Conservation (phyloP, 192 early-diverging fungal genomes). For the Lobosporangium transversale region DNA sequence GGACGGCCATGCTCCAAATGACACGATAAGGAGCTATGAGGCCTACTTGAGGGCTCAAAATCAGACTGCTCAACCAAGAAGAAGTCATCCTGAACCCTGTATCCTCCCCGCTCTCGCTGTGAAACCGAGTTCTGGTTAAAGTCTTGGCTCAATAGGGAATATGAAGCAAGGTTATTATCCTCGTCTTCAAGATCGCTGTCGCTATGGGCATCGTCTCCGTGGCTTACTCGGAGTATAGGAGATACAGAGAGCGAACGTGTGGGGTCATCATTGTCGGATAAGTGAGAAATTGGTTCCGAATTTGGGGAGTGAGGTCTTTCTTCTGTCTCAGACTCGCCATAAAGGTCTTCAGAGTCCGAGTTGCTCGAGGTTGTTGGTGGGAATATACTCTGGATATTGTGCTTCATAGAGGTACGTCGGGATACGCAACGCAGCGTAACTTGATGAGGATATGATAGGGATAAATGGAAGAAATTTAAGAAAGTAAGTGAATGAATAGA, state of each 20-base stretch:
- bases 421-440: too few relatives aligned
- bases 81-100: slow-evolving; percentile 25
- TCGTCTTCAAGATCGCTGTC: slow-evolving; percentile 16
- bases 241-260: slow-evolving; percentile 1
- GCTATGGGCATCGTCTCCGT: neutral
- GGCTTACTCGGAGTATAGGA: neutral
- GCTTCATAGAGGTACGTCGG: too few relatives aligned
- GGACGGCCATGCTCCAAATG: slow-evolving; percentile 21
- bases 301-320: slow-evolving; percentile 30
- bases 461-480: too few relatives aligned
- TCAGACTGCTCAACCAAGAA: slow-evolving; percentile 32
- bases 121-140: neutral
- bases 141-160: slow-evolving; percentile 20
- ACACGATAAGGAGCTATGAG: slow-evolving; percentile 29
- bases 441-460: too few relatives aligned
- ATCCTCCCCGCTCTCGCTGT: neutral
- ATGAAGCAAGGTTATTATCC: neutral
- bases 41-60: slow-evolving; percentile 20
- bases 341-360: slow-evolving; percentile 36
- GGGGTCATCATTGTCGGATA: slow-evolving; percentile 36
- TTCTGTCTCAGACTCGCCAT: slow-evolving; percentile 26
- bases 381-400: neutral
- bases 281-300: slow-evolving; percentile 45
- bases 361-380: slow-evolving; percentile 12
- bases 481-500: too few relatives aligned